A percentile compares a stretch with the other conserved stretches of the same genome.
Evolutionary conservation across 2,329 filamentous ascomycete genomes (phyloP).

Genomic region (Stagonosporopsis chrysanthemi): DNA sequence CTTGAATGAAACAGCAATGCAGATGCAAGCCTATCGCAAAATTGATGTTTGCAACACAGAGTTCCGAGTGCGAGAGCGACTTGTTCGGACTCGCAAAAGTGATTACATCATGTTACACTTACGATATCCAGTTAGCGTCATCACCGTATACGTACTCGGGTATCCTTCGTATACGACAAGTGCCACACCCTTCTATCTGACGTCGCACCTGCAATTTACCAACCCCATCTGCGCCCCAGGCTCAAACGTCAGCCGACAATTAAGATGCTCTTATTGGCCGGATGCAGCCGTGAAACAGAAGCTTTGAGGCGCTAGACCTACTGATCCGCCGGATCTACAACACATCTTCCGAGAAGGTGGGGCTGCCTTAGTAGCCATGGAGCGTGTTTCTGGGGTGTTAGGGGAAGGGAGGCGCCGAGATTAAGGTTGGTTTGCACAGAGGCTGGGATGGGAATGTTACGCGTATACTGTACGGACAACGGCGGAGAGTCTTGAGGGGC

Average conservation of each 20-base stretch:
- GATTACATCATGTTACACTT: not conserved
- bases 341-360: not conserved
- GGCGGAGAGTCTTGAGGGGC: not conserved
- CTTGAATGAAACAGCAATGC: not conserved
- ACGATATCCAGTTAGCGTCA: not conserved
- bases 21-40: not conserved
- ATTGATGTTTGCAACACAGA: not conserved
- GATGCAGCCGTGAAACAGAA: not conserved
- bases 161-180: conserved; percentile 10
- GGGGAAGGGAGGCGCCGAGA: not conserved
- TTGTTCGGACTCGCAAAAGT: not conserved
- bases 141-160: conserved; percentile 10
- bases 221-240: conserved; percentile 1
- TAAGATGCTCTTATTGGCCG: not conserved
- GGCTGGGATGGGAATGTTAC: conserved; percentile 1
- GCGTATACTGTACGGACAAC: conserved; percentile 12
- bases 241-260: conserved; percentile 5
- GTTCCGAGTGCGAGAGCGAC: conserved; percentile 4
- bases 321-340: conserved; percentile 3
- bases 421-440: not conserved
- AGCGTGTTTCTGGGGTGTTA: not conserved
- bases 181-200: conserved; percentile 2
- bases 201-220: conserved; percentile 10
- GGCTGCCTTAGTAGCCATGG: not conserved
- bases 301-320: conserved; percentile 1